These are phyloP conservation scores for Alternaria arbusti DNA, from an alignment of 2,329 filamentous ascomycete species.

Conservation along the genomic window DNA sequence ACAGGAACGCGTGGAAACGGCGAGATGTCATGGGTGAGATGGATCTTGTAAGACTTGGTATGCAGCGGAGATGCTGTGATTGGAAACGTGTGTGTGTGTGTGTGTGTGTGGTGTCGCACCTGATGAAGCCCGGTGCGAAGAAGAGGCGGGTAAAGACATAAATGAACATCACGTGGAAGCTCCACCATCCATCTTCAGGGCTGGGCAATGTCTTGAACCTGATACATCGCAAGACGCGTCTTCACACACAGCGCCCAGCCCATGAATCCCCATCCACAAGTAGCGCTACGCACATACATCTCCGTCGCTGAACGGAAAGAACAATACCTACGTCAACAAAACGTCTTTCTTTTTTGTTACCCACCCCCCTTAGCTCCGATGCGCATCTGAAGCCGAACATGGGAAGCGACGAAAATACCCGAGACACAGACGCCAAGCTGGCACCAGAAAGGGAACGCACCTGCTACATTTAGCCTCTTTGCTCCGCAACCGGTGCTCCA, in stretches of 20 bases:
- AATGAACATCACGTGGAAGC: not conserved
- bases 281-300: not conserved
- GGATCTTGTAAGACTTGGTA: not conserved
- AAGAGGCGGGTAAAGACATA: not conserved
- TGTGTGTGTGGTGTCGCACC: not conserved
- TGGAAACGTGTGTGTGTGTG: not conserved
- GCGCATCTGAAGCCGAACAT: not conserved
- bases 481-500: not conserved
- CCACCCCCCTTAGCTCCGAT: not conserved
- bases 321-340: not conserved
- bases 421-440: constrained; percentile 1
- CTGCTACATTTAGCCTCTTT: constrained; percentile 4
- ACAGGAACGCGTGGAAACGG: not conserved
- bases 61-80: not conserved
- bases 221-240: not conserved
- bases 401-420: constrained; percentile 1
- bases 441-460: not conserved
- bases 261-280: not conserved
- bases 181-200: not conserved
- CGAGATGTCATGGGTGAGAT: not conserved
- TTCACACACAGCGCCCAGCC: not conserved
- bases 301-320: not conserved
- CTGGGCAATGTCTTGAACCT: too few species aligned
- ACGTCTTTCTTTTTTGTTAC: not conserved
- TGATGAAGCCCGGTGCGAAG: not conserved